Percentiles rank a stretch among this genome's conserved stretches.
Evolutionary conservation across 2,329 filamentous ascomycete species (phyloP).

Genomic region (Metarhizium sp.): DNA sequence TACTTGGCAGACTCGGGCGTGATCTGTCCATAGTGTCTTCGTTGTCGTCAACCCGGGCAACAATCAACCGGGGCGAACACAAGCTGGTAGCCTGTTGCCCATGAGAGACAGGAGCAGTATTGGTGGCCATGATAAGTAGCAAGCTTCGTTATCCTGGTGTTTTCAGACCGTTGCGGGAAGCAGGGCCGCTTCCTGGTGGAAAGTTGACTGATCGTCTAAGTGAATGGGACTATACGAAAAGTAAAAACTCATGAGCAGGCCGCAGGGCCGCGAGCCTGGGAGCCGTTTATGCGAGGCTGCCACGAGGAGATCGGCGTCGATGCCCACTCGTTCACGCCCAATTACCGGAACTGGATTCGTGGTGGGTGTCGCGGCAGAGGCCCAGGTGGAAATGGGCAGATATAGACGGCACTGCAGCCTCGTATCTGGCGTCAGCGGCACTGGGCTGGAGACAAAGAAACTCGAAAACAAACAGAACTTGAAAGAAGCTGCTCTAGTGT

Average conservation of each 20-base stretch:
- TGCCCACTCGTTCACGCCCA: background rate
- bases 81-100: background rate
- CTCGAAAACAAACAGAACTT: background rate
- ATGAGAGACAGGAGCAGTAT: background rate
- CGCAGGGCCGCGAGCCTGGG: background rate
- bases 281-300: background rate
- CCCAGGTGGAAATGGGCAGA: background rate
- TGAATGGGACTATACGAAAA: background rate
- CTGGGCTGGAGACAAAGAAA: background rate
- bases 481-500: background rate
- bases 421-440: background rate
- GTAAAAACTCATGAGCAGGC: background rate
- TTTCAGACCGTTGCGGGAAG: background rate
- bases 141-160: background rate
- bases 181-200: background rate
- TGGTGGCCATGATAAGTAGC: background rate
- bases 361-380: background rate
- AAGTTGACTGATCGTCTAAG: background rate
- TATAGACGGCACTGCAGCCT: background rate
- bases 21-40: constrained; percentile 7
- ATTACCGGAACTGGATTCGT: background rate
- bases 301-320: background rate
- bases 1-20: constrained; percentile 20
- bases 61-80: constrained; percentile 20
- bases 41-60: constrained; percentile 16